Conservation (phyloP, 768 basidiomycete species). For the Suillus subaureus region DNA sequence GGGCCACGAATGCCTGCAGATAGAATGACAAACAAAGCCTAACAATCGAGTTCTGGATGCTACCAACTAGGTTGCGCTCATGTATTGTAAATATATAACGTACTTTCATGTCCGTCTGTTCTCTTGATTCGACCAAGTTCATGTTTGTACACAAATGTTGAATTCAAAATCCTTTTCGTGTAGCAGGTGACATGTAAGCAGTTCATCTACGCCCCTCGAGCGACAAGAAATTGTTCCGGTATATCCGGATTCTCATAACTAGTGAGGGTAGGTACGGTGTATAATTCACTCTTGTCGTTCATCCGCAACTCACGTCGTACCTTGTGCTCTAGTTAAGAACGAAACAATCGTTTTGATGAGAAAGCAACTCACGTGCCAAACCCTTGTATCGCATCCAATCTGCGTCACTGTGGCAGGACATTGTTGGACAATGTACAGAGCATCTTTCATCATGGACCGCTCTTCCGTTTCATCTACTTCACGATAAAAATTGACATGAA, state of each 20-base stretch:
- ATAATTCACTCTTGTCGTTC: conserved; percentile 42
- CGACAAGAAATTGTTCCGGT: conserved; percentile 73
- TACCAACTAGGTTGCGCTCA: neutral
- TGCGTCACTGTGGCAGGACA: conserved; percentile 57
- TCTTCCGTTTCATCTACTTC: conserved; percentile 20
- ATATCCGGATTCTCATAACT: conserved; percentile 67
- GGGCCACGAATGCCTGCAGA: conserved; percentile 29
- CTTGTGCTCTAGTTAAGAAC: conserved; percentile 33
- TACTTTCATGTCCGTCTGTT: neutral
- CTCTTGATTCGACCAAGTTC: neutral
- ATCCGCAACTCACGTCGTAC: conserved; percentile 43
- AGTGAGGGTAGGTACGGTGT: conserved; percentile 40
- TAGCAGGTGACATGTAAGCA: neutral
- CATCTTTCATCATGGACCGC: conserved; percentile 34
- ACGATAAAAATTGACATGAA: conserved; percentile 62
- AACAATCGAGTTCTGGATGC: neutral
- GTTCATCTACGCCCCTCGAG: conserved; percentile 32
- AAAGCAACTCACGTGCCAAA: conserved; percentile 61
- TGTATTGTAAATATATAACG: neutral
- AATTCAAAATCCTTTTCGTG: neutral
- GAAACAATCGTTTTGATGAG: neutral
- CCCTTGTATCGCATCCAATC: conserved; percentile 68
- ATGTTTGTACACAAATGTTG: neutral
- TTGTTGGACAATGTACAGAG: conserved; percentile 46
- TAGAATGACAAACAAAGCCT: neutral